Evolutionary conservation across 148 eudicot species (phyloP).

Genomic region (Mesembryanthemum crystallinum): DNA sequence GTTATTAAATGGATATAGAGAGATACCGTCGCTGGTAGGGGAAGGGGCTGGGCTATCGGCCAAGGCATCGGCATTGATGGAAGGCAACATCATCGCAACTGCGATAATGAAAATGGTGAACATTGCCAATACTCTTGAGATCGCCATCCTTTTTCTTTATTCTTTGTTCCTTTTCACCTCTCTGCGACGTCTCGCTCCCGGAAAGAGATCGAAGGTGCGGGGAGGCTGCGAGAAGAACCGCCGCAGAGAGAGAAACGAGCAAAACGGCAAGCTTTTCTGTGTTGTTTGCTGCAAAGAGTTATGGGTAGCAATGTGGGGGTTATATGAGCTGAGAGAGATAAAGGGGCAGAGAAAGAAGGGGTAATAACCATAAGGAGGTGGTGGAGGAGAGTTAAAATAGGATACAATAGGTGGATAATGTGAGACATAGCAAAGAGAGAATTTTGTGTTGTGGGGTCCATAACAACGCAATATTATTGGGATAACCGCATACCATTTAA

Average conservation of each 20-base stretch:
- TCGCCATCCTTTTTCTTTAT: background rate
- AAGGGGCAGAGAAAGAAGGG: background rate
- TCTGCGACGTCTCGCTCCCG: slow-evolving; percentile 7
- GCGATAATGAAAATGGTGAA: slow-evolving; percentile 13
- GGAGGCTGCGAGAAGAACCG: slow-evolving; percentile 1
- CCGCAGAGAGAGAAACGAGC: background rate
- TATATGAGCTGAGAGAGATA: too few relatives aligned
- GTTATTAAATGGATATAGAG: too few relatives aligned
- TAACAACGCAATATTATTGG: slow-evolving; percentile 20
- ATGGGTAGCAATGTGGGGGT: background rate
- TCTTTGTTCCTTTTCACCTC: background rate
- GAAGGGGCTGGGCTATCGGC: slow-evolving; percentile 21
- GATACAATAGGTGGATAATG: background rate
- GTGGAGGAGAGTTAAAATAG: background rate
- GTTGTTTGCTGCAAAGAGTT: background rate
- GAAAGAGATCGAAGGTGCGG: background rate
- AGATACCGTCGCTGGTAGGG: slow-evolving; percentile 28
- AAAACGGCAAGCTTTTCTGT: background rate
- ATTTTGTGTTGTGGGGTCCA: slow-evolving; percentile 20
- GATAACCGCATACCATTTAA: background rate
- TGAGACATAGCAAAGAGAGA: background rate
- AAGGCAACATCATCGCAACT: slow-evolving; percentile 20
- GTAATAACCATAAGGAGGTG: too few relatives aligned
- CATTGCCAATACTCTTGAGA: slow-evolving; percentile 17
- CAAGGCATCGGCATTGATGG: background rate